Evolutionary conservation across 1,139 yeast species (phyloP).

Genomic region (Sugiyamaella paludigena): DNA sequence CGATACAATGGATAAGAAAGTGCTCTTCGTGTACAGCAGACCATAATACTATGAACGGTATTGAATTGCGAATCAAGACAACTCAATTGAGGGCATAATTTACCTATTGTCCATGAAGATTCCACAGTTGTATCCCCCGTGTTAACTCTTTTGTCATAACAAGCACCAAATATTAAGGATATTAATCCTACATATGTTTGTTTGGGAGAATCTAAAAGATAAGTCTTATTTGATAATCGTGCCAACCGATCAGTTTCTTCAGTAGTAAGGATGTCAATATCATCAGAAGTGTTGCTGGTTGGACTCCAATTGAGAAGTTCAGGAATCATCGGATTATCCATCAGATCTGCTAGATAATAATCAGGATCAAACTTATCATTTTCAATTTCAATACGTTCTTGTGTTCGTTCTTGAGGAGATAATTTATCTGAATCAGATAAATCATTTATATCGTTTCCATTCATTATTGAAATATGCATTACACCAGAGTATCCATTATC

Average conservation of each 20-base stretch:
- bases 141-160: constrained; percentile 71
- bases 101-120: constrained; percentile 93
- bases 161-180: constrained; percentile 66
- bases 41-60: constrained; percentile 52
- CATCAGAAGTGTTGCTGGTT: constrained; percentile 44
- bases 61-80: constrained; percentile 58
- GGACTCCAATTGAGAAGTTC: constrained; percentile 54
- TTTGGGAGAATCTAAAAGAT: constrained; percentile 48
- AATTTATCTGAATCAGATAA: constrained; percentile 73
- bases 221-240: constrained; percentile 62
- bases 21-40: constrained; percentile 68
- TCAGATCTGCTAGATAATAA: constrained; percentile 81
- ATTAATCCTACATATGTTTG: constrained; percentile 59
- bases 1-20: constrained; percentile 78
- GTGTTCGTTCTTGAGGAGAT: constrained; percentile 53
- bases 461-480: constrained; percentile 62
- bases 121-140: constrained; percentile 80
- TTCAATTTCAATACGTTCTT: constrained; percentile 67
- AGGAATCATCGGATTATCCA: constrained; percentile 50
- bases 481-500: constrained; percentile 61
- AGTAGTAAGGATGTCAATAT: constrained; percentile 37
- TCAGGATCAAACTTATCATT: constrained; percentile 82
- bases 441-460: constrained; percentile 91
- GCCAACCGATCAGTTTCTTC: constrained; percentile 49
- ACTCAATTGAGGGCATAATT: constrained; percentile 71